Conservation (phyloP, 345 rosid genomes). For the Acer saccharum region DNA sequence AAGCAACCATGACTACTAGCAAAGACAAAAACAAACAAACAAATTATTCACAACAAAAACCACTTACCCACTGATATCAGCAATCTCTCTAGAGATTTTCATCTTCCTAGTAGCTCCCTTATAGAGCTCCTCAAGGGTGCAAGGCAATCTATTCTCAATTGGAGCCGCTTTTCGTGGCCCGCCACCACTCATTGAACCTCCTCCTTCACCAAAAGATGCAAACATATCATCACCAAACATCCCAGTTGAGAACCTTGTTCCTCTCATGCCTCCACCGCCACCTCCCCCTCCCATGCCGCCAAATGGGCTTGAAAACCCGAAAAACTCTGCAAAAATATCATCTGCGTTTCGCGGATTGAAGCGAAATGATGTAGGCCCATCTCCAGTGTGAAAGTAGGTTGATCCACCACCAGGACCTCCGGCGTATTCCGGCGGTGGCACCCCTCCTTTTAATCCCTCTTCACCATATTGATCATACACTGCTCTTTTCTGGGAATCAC, state of each 20-base stretch:
- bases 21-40: background rate
- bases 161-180: slow-evolving; percentile 53
- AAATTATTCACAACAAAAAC: background rate
- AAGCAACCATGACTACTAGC: background rate
- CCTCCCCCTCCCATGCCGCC: slow-evolving; percentile 39
- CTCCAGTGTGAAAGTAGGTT: slow-evolving; percentile 48
- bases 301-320: slow-evolving; percentile 61
- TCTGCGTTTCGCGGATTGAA: slow-evolving; percentile 69
- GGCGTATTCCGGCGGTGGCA: slow-evolving; percentile 63
- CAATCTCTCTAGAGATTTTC: slow-evolving; percentile 61
- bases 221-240: slow-evolving; percentile 67
- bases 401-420: slow-evolving; percentile 65
- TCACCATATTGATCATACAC: slow-evolving; percentile 78
- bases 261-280: slow-evolving; percentile 36
- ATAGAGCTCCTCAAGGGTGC: slow-evolving; percentile 64
- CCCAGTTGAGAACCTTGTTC: slow-evolving; percentile 51
- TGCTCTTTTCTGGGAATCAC: slow-evolving; percentile 80
- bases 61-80: slow-evolving; percentile 53
- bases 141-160: slow-evolving; percentile 51
- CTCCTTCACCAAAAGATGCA: slow-evolving; percentile 56
- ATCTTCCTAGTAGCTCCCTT: slow-evolving; percentile 66
- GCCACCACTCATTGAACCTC: slow-evolving; percentile 46
- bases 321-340: slow-evolving; percentile 75
- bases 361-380: slow-evolving; percentile 51
- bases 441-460: slow-evolving; percentile 74